A percentile compares a stretch with the other conserved stretches of the same genome.
Evolutionary conservation across 371 early-diverging fungal genomes (phyloP).

Genomic region (Rhizopus microsporus): DNA sequence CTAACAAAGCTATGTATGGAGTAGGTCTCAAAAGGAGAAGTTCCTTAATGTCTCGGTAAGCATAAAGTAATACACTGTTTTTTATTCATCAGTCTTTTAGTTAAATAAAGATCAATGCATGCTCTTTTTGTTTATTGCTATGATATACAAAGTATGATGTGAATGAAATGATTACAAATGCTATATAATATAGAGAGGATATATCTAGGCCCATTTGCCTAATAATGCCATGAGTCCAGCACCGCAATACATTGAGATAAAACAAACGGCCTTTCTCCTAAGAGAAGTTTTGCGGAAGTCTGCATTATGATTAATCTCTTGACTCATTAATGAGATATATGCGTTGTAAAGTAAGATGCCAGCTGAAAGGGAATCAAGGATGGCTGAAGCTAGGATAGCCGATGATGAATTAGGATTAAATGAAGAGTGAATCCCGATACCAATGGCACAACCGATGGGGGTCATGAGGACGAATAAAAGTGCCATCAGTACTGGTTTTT

Average conservation of each 20-base stretch:
- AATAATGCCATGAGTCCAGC: conserved; percentile 75
- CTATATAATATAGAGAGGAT: too few relatives aligned
- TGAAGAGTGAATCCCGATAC: conserved; percentile 58
- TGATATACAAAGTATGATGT: too few relatives aligned
- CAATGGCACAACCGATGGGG: conserved; percentile 70
- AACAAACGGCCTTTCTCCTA: conserved; percentile 33
- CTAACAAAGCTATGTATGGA: too few relatives aligned
- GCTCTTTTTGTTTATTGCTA: too few relatives aligned
- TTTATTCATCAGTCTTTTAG: too few relatives aligned
- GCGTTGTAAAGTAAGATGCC: conserved; percentile 68
- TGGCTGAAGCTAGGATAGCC: conserved; percentile 52
- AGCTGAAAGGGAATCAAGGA: conserved; percentile 63
- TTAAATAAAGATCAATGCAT: too few relatives aligned
- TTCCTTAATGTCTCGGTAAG: too few relatives aligned
- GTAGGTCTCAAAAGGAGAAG: too few relatives aligned
- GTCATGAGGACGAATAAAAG: conserved; percentile 62
- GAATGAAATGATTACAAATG: too few relatives aligned
- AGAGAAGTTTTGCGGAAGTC: conserved; percentile 31
- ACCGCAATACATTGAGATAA: conserved; percentile 61
- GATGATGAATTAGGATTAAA: conserved; percentile 58
- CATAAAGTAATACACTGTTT: too few relatives aligned
- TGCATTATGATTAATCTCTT: conserved; percentile 45
- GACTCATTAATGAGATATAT: conserved; percentile 54
- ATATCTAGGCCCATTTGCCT: conserved; percentile 72
- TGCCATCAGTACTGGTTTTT: conserved; percentile 50